Conservation (phyloP, 495 filamentous ascomycete genomes). For the Trichodelitschia bisporula region DNA sequence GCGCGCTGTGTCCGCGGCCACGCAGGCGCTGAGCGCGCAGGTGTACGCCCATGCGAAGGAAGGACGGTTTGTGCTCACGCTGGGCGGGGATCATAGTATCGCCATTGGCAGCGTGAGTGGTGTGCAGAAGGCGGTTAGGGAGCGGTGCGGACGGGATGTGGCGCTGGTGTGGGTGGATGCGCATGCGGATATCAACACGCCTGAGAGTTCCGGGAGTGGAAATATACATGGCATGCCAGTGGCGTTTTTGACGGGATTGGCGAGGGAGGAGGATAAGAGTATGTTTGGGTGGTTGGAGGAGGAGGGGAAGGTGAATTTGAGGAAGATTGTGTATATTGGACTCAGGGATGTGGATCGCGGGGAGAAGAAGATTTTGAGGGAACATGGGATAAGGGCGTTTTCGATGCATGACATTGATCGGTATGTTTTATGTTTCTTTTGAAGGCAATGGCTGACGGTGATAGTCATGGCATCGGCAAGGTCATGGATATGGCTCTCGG, state of each 20-base stretch:
- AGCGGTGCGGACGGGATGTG: slow-evolving; percentile 54
- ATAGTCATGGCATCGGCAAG: slow-evolving; percentile 69
- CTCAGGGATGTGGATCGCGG: slow-evolving; percentile 74
- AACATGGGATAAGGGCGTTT: slow-evolving; percentile 83
- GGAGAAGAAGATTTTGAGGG: slow-evolving; percentile 72
- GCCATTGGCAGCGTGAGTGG: slow-evolving; percentile 83
- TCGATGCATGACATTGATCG: slow-evolving; percentile 96
- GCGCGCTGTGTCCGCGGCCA: slow-evolving; percentile 70
- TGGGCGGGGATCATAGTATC: slow-evolving; percentile 91
- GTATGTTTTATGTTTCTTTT: too few relatives aligned
- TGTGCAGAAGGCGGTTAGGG: slow-evolving; percentile 57
- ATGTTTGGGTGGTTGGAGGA: slow-evolving; percentile 73
- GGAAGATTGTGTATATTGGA: slow-evolving; percentile 93
- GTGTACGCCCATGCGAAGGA: slow-evolving; percentile 68
- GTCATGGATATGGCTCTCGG: slow-evolving; percentile 95
- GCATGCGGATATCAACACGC: slow-evolving; percentile 92
- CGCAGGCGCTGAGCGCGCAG: slow-evolving; percentile 49
- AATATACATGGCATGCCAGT: slow-evolving; percentile 99
- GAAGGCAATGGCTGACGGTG: slow-evolving; percentile 8
- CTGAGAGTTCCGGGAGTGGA: slow-evolving; percentile 67
- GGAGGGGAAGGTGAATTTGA: slow-evolving; percentile 36
- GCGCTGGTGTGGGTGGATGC: slow-evolving; percentile 98
- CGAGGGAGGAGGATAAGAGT: slow-evolving; percentile 40
- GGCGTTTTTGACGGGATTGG: slow-evolving; percentile 67
- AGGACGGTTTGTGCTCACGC: slow-evolving; percentile 72